Conservation (phyloP, 106 monocot genomes). For the Iris macrosiphon region DNA sequence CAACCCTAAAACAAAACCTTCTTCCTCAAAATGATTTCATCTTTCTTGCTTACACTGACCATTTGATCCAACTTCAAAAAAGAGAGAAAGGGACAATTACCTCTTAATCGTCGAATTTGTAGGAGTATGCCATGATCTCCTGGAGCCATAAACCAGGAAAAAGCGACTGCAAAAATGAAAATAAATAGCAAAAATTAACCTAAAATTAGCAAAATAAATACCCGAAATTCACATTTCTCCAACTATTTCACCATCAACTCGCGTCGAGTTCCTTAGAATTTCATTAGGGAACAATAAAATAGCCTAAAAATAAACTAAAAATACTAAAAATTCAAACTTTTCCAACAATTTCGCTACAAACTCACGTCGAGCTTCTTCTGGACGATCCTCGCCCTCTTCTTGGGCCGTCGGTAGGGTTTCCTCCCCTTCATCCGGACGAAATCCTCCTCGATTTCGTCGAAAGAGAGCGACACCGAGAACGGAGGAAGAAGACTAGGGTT, state of each 20-base stretch:
- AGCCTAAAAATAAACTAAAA: not conserved
- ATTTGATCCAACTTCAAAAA: no score
- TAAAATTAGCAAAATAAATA: no score
- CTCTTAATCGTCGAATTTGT: slow-evolving; percentile 12
- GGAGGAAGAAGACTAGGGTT: not conserved
- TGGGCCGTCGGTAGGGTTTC: slow-evolving; percentile 29
- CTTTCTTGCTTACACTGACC: no score
- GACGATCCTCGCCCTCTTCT: slow-evolving; percentile 30
- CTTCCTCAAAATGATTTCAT: no score
- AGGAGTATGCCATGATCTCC: slow-evolving; percentile 6
- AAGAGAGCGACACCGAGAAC: slow-evolving; percentile 20
- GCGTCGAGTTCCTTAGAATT: no score
- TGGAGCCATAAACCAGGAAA: slow-evolving; percentile 17
- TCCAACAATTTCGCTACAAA: not conserved
- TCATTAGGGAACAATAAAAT: no score
- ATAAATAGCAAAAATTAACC: no score
- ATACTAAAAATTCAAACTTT: not conserved
- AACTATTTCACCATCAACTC: no score
- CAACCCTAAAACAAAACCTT: no score
- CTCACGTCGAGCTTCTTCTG: slow-evolving; percentile 43
- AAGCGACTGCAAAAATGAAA: slow-evolving; percentile 9
- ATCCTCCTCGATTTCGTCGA: slow-evolving; percentile 49
- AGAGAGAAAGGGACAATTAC: no score
- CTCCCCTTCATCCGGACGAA: slow-evolving; percentile 27
- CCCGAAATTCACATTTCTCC: no score